Conservation (phyloP, 768 basidiomycete species). For the Lentinula edodes region DNA sequence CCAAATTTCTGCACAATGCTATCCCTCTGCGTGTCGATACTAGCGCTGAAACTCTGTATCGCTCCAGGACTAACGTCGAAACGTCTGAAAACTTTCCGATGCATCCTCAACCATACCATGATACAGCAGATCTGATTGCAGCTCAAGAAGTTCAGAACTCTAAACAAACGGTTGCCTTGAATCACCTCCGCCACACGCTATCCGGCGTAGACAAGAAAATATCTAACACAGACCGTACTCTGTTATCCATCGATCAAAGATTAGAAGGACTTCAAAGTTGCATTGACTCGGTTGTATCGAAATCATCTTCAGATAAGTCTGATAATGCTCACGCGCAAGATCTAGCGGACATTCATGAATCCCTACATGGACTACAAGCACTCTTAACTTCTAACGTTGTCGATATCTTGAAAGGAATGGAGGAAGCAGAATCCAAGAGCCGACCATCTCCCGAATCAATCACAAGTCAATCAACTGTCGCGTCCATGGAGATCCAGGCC, state of each 20-base stretch:
- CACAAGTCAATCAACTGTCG: not conserved
- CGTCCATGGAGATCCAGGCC: not conserved
- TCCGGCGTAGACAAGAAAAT: not conserved
- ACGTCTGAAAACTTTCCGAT: not conserved
- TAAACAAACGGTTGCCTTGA: not conserved
- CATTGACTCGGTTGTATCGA: not conserved
- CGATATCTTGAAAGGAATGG: conserved; percentile 26
- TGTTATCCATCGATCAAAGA: conserved; percentile 2
- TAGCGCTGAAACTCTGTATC: not conserved
- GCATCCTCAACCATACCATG: not conserved
- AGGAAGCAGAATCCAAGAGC: conserved; percentile 14
- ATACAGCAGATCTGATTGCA: not conserved
- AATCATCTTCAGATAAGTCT: not conserved
- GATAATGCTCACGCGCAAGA: not conserved
- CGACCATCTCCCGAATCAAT: not conserved
- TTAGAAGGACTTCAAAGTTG: not conserved
- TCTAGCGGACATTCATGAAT: conserved; percentile 18
- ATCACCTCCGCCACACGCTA: not conserved
- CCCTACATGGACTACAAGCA: conserved; percentile 32
- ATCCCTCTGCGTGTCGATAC: not conserved
- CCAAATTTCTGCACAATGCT: not conserved
- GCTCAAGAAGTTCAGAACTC: conserved; percentile 1
- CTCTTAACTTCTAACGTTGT: conserved; percentile 35
- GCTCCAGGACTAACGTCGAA: not conserved
- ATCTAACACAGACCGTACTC: not conserved